Percentiles rank a stretch among this genome's conserved stretches.
Evolutionary conservation across 2,329 filamentous ascomycete species (phyloP).

Genomic region (Thelonectria discophora): DNA sequence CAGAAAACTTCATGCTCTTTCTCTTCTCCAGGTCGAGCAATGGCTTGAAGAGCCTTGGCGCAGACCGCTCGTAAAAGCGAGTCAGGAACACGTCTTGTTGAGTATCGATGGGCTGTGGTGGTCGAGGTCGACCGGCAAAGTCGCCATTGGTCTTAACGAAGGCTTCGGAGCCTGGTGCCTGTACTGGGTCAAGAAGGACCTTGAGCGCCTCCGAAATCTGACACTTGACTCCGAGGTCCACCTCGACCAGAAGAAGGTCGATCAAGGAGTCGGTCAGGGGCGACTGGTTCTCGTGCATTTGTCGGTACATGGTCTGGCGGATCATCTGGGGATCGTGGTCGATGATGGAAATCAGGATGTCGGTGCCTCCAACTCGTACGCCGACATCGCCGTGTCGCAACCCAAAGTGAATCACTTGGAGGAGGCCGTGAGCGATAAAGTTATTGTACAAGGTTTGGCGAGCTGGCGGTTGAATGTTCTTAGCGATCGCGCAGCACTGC

Average conservation of each 20-base stretch:
- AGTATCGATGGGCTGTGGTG: slow-evolving; percentile 64
- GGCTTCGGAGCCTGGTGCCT: slow-evolving; percentile 59
- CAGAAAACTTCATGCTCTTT: slow-evolving; percentile 74
- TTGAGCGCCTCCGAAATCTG: slow-evolving; percentile 96
- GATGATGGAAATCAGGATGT: slow-evolving; percentile 92
- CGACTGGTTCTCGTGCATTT: slow-evolving; percentile 85
- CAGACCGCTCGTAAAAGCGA: slow-evolving; percentile 89
- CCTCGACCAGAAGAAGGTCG: slow-evolving; percentile 88
- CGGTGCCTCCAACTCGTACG: slow-evolving; percentile 90
- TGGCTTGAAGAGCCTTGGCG: slow-evolving; percentile 85
- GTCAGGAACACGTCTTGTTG: slow-evolving; percentile 88
- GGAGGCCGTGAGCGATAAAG: slow-evolving; percentile 86
- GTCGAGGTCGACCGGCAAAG: slow-evolving; percentile 69
- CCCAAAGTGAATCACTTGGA: slow-evolving; percentile 91
- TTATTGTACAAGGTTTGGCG: slow-evolving; percentile 87
- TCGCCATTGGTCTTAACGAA: slow-evolving; percentile 73
- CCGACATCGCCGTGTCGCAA: slow-evolving; percentile 84
- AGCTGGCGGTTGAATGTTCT: slow-evolving; percentile 87
- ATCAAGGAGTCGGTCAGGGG: slow-evolving; percentile 93
- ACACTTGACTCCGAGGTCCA: slow-evolving; percentile 92
- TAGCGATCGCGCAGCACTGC: slow-evolving; percentile 92
- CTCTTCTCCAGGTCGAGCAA: slow-evolving; percentile 80
- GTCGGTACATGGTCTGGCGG: slow-evolving; percentile 89
- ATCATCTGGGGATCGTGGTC: slow-evolving; percentile 97
- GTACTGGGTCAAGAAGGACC: slow-evolving; percentile 82